Evolutionary conservation across 352 stramenopile genomes (phyloP).

Genomic region (Globisporangium cystogenes): DNA sequence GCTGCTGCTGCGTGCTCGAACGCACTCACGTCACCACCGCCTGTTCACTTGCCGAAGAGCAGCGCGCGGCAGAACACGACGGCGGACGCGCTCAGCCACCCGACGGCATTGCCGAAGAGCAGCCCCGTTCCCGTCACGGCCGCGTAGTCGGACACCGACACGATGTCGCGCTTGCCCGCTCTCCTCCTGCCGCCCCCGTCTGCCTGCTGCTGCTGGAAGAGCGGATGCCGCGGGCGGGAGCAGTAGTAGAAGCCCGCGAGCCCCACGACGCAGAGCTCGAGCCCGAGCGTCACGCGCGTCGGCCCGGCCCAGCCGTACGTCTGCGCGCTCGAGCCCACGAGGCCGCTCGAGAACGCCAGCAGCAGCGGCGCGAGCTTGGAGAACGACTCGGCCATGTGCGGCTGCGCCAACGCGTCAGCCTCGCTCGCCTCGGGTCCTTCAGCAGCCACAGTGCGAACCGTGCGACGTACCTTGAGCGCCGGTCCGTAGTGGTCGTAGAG

Average conservation of each 20-base stretch:
- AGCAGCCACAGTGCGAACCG: no score
- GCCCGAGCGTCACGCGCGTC: conserved; percentile 16
- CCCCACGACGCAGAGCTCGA: conserved; percentile 48
- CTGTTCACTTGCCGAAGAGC: conserved; percentile 24
- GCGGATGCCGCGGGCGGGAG: conserved; percentile 14
- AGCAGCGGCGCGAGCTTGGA: conserved; percentile 56
- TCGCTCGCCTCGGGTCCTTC: no score
- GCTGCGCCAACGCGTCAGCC: conserved; percentile 8
- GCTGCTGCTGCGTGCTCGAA: no score
- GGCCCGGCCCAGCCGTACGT: conserved; percentile 28
- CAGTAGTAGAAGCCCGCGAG: conserved; percentile 62
- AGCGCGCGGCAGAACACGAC: conserved; percentile 54
- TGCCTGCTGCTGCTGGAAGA: conserved; percentile 4
- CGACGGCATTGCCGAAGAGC: conserved; percentile 46
- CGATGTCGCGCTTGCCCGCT: conserved; percentile 34
- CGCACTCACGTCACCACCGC: background rate
- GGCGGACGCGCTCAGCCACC: conserved; percentile 48
- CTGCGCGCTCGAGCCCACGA: conserved; percentile 37
- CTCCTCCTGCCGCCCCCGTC: conserved; percentile 6
- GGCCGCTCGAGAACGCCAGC: conserved; percentile 50
- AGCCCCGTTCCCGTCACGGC: conserved; percentile 59
- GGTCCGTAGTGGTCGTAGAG: conserved; percentile 90
- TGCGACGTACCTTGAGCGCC: no score
- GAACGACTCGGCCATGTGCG: conserved; percentile 56
- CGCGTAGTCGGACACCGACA: conserved; percentile 66